Evolutionary conservation across 192 early-diverging fungal species (phyloP).

Genomic region (Coemansia sp.): DNA sequence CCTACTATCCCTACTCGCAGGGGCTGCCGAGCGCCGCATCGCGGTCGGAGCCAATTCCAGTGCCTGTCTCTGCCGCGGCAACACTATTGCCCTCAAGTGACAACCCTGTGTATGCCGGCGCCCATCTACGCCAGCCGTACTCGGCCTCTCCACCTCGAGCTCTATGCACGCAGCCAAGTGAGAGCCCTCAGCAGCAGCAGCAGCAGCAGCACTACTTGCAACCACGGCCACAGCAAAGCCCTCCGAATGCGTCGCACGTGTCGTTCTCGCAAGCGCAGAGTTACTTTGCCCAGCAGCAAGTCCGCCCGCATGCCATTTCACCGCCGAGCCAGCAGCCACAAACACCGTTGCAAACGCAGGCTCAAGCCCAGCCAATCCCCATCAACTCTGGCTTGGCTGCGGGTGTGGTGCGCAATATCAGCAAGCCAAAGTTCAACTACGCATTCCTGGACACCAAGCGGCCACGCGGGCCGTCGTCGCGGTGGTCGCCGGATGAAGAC

Average conservation of each 20-base stretch:
- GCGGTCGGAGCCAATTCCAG: conserved; percentile 2
- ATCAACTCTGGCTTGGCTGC: conserved; percentile 7
- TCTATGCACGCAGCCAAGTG: conserved; percentile 8
- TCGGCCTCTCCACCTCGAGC: conserved; percentile 23
- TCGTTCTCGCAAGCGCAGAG: conserved; percentile 33
- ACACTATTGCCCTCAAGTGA: conserved; percentile 24
- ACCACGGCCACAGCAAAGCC: conserved; percentile 16
- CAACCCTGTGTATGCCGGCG: conserved; percentile 13
- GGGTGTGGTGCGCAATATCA: conserved; percentile 21
- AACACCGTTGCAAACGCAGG: neutral
- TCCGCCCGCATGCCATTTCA: conserved; percentile 4
- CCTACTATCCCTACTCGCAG: conserved; percentile 12
- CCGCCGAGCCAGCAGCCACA: conserved; percentile 11
- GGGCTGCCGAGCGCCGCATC: conserved; percentile 13
- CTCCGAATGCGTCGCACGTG: conserved; percentile 22
- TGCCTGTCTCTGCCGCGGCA: conserved; percentile 10
- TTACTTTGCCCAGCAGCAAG: conserved; percentile 26
- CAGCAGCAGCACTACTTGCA: conserved; percentile 23
- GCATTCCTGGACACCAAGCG: conserved; percentile 54
- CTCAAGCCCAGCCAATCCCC: conserved; percentile 17
- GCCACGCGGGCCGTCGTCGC: conserved; percentile 46
- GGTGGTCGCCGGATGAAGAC: conserved; percentile 49
- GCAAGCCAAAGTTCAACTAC: conserved; percentile 57
- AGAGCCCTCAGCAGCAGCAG: conserved; percentile 19
- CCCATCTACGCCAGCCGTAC: conserved; percentile 13